These are phyloP conservation scores for Aureobasidium sp. DNA, from an alignment of 2,329 filamentous ascomycete species.

Conservation along the genomic window DNA sequence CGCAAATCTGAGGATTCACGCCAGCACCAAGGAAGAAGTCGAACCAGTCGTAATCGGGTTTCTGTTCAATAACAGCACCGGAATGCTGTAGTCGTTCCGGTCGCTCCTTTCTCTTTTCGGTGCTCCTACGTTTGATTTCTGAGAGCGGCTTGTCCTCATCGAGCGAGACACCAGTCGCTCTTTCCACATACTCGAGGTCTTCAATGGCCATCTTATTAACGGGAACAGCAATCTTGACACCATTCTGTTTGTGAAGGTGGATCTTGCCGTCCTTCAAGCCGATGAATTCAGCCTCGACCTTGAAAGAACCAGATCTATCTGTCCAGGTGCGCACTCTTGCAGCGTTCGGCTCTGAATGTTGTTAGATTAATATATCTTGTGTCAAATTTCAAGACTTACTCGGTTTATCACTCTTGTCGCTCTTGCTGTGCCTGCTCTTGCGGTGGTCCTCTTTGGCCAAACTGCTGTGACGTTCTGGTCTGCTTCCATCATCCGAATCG, in stretches of 20 bases:
- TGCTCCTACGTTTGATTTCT: slow-evolving; percentile 56
- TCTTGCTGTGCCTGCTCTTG: slow-evolving; percentile 47
- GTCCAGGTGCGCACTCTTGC: slow-evolving; percentile 86
- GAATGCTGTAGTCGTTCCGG: slow-evolving; percentile 15
- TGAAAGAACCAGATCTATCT: slow-evolving; percentile 90
- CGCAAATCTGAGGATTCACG: slow-evolving; percentile 84
- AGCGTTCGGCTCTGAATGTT: slow-evolving; percentile 62
- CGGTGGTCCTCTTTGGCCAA: slow-evolving; percentile 64
- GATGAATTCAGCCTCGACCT: slow-evolving; percentile 93
- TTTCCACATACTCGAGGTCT: slow-evolving; percentile 92
- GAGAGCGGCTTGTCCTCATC: slow-evolving; percentile 89
- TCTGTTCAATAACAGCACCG: slow-evolving; percentile 53
- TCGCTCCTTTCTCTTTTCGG: slow-evolving; percentile 41
- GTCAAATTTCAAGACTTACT: slow-evolving; percentile 48
- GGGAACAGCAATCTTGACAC: slow-evolving; percentile 95
- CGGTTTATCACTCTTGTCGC: slow-evolving; percentile 57
- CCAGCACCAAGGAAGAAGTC: slow-evolving; percentile 94
- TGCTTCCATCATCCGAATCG: slow-evolving; percentile 33
- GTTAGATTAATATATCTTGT: slow-evolving; percentile 4
- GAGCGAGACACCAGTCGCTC: slow-evolving; percentile 73
- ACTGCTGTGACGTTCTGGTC: slow-evolving; percentile 68
- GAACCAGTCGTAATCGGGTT: slow-evolving; percentile 92
- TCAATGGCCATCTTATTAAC: slow-evolving; percentile 91
- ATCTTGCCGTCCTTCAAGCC: slow-evolving; percentile 93
- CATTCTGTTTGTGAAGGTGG: slow-evolving; percentile 94